Evolutionary conservation across 306 rosid species (phyloP).

Genomic region (Cotoneaster glaucophyllus): DNA sequence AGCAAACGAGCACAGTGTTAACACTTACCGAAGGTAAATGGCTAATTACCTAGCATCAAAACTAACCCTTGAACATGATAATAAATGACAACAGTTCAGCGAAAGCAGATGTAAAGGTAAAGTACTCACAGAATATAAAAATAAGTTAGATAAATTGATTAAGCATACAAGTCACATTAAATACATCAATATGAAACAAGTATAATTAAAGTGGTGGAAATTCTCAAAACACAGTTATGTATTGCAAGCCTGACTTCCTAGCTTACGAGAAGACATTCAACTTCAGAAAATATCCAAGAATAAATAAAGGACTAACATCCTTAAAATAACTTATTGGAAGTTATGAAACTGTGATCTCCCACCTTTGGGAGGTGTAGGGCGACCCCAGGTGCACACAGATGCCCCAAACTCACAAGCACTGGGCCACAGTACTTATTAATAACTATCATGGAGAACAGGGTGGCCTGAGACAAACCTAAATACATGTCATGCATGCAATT

Average conservation of each 20-base stretch:
- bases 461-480: background rate
- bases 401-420: background rate
- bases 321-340: background rate
- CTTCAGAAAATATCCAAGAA: background rate
- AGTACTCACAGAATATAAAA: background rate
- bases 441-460: background rate
- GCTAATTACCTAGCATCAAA: background rate
- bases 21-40: slow-evolving; percentile 1
- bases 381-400: background rate
- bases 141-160: background rate
- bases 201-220: background rate
- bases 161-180: background rate
- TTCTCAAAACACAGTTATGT: background rate
- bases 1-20: slow-evolving; percentile 9
- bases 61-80: background rate
- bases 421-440: background rate
- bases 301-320: background rate
- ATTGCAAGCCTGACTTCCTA: background rate
- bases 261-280: background rate
- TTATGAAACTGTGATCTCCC: background rate
- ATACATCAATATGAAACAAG: background rate
- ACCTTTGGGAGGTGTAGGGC: background rate
- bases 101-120: background rate
- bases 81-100: background rate
- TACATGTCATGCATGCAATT: background rate